These are phyloP conservation scores for Colletotrichum sp. DNA, from an alignment of 2,329 filamentous ascomycete species.

Conservation along the genomic window DNA sequence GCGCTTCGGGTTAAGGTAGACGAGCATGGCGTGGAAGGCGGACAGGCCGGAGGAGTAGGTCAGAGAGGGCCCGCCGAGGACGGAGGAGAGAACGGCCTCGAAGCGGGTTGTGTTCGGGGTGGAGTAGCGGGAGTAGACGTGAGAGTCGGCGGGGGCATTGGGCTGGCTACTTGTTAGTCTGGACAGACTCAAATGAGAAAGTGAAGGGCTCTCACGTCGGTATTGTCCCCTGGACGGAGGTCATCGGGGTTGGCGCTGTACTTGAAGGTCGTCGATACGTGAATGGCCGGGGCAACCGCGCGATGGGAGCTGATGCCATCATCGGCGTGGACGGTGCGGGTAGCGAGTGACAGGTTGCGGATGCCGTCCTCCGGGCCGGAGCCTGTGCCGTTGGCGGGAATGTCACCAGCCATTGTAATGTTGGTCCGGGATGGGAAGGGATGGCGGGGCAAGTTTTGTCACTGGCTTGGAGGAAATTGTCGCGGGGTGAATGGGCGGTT, in stretches of 20 bases:
- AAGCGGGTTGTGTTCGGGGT: constrained; percentile 84
- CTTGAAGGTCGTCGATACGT: constrained; percentile 90
- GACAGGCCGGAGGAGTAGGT: constrained; percentile 87
- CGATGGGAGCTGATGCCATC: constrained; percentile 75
- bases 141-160: constrained; percentile 60
- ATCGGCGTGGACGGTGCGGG: constrained; percentile 82
- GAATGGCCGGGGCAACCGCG: constrained; percentile 87
- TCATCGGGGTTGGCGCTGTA: constrained; percentile 75
- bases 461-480: background rate
- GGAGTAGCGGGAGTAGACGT: constrained; percentile 84
- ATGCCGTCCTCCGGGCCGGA: constrained; percentile 19
- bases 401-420: constrained; percentile 3
- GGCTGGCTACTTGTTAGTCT: constrained; percentile 39
- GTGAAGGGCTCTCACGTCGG: constrained; percentile 52
- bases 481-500: background rate
- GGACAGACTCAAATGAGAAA: background rate
- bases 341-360: constrained; percentile 62
- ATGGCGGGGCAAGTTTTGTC: background rate
- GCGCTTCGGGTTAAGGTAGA: constrained; percentile 81
- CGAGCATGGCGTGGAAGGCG: constrained; percentile 86
- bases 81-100: constrained; percentile 78
- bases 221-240: constrained; percentile 58
- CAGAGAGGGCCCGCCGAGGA: constrained; percentile 73
- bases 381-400: background rate
- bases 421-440: background rate